phyloP scores from a whole-genome alignment of 371 early-diverging fungal species.

The Haplosporangium sp. region DNA sequence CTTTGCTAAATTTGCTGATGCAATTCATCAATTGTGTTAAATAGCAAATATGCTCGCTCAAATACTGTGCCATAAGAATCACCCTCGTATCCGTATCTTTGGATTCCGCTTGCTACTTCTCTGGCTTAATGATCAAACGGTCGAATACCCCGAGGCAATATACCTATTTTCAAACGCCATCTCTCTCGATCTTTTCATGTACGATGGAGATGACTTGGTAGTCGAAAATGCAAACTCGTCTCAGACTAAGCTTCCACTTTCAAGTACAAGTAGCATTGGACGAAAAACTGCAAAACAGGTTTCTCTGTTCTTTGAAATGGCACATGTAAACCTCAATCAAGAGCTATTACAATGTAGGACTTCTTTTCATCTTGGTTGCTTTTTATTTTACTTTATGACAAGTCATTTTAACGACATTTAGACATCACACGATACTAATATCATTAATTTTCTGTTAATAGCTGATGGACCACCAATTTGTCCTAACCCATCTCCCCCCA shows the following conservation, averaged over 20 bases:
- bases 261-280: slow-evolving; percentile 27
- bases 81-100: slow-evolving; percentile 74
- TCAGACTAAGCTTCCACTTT: slow-evolving; percentile 28
- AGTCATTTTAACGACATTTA: neutral
- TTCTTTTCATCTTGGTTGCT: neutral
- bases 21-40: too few species aligned
- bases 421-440: neutral
- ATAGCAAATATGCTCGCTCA: slow-evolving; percentile 64
- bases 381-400: neutral
- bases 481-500: slow-evolving; percentile 68
- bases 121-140: slow-evolving; percentile 77
- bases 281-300: slow-evolving; percentile 34
- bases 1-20: too few species aligned
- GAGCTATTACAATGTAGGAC: slow-evolving; percentile 54
- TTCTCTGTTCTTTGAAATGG: slow-evolving; percentile 28
- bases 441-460: slow-evolving; percentile 4
- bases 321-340: slow-evolving; percentile 52
- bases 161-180: slow-evolving; percentile 75
- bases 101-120: slow-evolving; percentile 82
- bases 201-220: slow-evolving; percentile 65
- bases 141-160: slow-evolving; percentile 72
- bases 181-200: slow-evolving; percentile 71
- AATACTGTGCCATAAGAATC: slow-evolving; percentile 73
- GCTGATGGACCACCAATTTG: slow-evolving; percentile 68
- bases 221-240: slow-evolving; percentile 47